Conservation (phyloP, 108 stramenopile genomes). For the Nitzschia putrida region DNA sequence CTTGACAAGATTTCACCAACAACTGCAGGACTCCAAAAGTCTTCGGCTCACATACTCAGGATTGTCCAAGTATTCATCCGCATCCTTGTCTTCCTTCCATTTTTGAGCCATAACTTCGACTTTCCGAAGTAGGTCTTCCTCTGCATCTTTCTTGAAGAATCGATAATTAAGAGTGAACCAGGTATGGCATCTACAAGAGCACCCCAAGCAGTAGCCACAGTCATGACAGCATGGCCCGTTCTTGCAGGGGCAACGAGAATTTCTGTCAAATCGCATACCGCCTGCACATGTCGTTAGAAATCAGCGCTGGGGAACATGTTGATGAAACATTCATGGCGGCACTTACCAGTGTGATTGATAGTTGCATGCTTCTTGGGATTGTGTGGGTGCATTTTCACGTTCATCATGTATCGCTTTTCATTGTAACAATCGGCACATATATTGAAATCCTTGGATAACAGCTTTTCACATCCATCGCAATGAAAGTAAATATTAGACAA, state of each 20-base stretch:
- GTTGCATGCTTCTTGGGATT: conserved; percentile 48
- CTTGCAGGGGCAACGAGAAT: conserved; percentile 64
- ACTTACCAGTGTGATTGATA: conserved; percentile 61
- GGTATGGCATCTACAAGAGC: conserved; percentile 76
- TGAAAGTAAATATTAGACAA: conserved; percentile 86
- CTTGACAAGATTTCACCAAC: too few relatives aligned
- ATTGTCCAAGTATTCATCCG: conserved; percentile 3
- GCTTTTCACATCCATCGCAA: conserved; percentile 84
- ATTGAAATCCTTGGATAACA: conserved; percentile 81
- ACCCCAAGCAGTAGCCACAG: conserved; percentile 62
- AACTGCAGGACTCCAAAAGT: too few relatives aligned
- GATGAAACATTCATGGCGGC: not conserved
- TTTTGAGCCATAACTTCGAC: conserved; percentile 39
- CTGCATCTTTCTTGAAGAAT: conserved; percentile 49
- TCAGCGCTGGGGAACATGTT: not conserved
- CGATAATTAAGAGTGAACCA: conserved; percentile 64
- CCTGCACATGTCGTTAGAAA: not conserved
- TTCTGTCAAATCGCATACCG: conserved; percentile 28
- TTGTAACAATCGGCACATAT: conserved; percentile 78
- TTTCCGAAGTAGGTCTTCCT: conserved; percentile 36
- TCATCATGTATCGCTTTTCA: conserved; percentile 34
- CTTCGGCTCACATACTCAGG: not conserved
- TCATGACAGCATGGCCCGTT: conserved; percentile 55
- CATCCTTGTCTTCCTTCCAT: not conserved
- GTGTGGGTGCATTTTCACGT: conserved; percentile 57